These are phyloP conservation scores for Diutina mesorugosa DNA, from an alignment of 1,139 yeast genomes.

Conservation along the genomic window DNA sequence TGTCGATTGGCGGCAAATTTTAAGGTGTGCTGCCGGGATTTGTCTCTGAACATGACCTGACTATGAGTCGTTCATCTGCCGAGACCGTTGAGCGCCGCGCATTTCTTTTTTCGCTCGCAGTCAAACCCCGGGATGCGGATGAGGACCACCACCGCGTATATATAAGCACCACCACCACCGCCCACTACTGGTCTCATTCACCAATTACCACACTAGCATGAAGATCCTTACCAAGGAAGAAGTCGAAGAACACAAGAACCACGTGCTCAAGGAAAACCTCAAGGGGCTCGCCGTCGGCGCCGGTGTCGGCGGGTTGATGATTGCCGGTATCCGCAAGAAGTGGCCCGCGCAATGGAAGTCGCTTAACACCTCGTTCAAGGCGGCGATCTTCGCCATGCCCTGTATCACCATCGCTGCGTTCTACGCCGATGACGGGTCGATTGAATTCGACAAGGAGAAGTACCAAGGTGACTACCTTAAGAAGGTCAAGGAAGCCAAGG, in stretches of 20 bases:
- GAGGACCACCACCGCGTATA: not conserved
- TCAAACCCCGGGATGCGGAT: not conserved
- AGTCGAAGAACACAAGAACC: constrained; percentile 45
- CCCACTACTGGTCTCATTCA: not conserved
- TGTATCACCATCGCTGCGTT: constrained; percentile 43
- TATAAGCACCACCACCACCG: not conserved
- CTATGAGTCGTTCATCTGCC: not conserved
- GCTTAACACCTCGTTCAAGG: constrained; percentile 33
- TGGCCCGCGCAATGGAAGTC: constrained; percentile 11
- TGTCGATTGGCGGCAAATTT: not conserved
- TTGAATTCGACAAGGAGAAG: constrained; percentile 36
- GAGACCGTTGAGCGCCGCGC: not conserved
- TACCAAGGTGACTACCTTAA: constrained; percentile 22
- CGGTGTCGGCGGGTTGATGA: constrained; percentile 36
- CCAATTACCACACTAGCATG: constrained; percentile 24
- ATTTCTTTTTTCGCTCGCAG: not conserved
- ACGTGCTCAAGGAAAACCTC: constrained; percentile 45
- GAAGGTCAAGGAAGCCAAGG: constrained; percentile 15
- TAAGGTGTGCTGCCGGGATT: not conserved
- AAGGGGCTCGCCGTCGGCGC: constrained; percentile 52
- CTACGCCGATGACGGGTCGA: constrained; percentile 47
- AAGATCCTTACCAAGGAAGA: constrained; percentile 58
- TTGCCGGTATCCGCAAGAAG: constrained; percentile 13
- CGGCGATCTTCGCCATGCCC: constrained; percentile 49
- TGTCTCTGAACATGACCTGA: not conserved